These are phyloP conservation scores for Alternaria viburni DNA, from an alignment of 2,329 filamentous ascomycete species.

Conservation along the genomic window DNA sequence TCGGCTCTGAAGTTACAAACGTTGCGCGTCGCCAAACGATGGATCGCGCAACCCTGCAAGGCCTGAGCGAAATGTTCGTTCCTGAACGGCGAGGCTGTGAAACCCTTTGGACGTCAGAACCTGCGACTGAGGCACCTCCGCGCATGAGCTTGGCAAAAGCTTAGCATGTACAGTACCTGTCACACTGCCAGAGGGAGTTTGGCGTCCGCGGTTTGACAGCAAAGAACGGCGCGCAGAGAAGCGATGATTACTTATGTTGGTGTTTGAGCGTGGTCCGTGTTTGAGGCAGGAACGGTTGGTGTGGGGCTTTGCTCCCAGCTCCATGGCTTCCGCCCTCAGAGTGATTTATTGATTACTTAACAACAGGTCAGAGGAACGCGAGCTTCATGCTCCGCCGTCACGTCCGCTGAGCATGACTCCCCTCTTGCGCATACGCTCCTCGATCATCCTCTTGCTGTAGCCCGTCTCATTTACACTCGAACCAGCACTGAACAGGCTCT, in stretches of 20 bases:
- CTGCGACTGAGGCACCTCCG: slow-evolving; percentile 12
- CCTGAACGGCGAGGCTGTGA: slow-evolving; percentile 19
- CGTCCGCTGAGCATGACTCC: slow-evolving; percentile 13
- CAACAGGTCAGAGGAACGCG: not conserved
- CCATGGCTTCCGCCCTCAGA: not conserved
- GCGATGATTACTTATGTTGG: not conserved
- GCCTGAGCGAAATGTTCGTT: slow-evolving; percentile 5
- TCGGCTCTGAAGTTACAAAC: slow-evolving; percentile 14
- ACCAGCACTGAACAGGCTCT: slow-evolving; percentile 12
- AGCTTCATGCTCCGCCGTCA: slow-evolving; percentile 2
- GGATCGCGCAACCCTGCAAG: slow-evolving; percentile 3
- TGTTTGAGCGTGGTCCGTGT: not conserved
- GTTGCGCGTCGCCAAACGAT: slow-evolving; percentile 18
- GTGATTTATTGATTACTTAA: slow-evolving; percentile 7
- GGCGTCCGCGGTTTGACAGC: not conserved
- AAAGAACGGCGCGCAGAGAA: not conserved
- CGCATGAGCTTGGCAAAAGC: slow-evolving; percentile 29
- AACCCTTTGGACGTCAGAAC: slow-evolving; percentile 26
- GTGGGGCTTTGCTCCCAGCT: not conserved
- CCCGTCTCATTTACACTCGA: slow-evolving; percentile 4
- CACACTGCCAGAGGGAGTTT: slow-evolving; percentile 5
- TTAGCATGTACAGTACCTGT: slow-evolving; percentile 20
- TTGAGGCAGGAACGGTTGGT: not conserved
- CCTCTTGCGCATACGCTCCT: slow-evolving; percentile 25
- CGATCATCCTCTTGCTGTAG: slow-evolving; percentile 28